phyloP scores from a whole-genome alignment of 805 yeast genomes.

The Wickerhamomyces ciferrii region DNA sequence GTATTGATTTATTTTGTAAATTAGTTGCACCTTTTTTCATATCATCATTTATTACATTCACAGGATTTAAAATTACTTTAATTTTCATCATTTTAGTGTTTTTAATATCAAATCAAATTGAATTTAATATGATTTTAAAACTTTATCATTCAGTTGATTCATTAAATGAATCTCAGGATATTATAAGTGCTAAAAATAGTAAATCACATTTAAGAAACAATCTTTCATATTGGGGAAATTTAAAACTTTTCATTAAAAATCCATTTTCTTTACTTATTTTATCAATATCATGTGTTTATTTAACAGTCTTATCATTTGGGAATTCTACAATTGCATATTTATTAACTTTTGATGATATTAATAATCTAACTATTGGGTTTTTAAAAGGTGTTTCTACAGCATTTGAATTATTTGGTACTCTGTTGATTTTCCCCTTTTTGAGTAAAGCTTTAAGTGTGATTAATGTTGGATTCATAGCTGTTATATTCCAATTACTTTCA shows the following conservation, averaged over 20 bases:
- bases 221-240: constrained; percentile 6
- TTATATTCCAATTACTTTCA: constrained; percentile 25
- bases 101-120: constrained; percentile 24
- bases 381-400: constrained; percentile 26
- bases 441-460: constrained; percentile 21
- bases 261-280: constrained; percentile 26
- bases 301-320: constrained; percentile 34
- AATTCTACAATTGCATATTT: constrained; percentile 31
- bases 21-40: constrained; percentile 32
- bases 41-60: constrained; percentile 23
- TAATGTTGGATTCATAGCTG: constrained; percentile 24
- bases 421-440: constrained; percentile 25
- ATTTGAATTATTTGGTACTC: constrained; percentile 27
- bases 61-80: constrained; percentile 21
- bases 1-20: constrained; percentile 33
- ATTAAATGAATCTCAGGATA: constrained; percentile 10
- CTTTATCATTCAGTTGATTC: constrained; percentile 27
- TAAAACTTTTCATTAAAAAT: constrained; percentile 19
- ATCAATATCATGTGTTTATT: constrained; percentile 23
- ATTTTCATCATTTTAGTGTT: constrained; percentile 23
- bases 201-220: not conserved
- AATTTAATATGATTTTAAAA: constrained; percentile 26
- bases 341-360: constrained; percentile 23
- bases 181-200: not conserved
- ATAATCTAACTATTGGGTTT: constrained; percentile 25